A percentile compares a stretch with the other conserved stretches of the same genome.
Evolutionary conservation across 495 filamentous ascomycete genomes (phyloP).

Genomic region (Penicillium psychrofluorescens): DNA sequence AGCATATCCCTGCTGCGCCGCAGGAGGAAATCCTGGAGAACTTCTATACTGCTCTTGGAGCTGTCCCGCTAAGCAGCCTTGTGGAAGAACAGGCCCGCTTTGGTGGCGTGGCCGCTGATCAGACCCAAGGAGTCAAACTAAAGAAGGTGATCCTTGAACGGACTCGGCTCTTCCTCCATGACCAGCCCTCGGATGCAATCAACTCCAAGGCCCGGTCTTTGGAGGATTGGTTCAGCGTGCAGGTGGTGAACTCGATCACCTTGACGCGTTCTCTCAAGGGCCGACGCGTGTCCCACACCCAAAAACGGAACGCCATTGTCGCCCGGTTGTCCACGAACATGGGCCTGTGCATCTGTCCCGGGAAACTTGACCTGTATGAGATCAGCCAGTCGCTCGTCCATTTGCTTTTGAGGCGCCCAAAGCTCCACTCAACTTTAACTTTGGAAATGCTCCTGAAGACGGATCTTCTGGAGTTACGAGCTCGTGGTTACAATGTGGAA

Average conservation of each 20-base stretch:
- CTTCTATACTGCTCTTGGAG: conserved; percentile 61
- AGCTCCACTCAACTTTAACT: conserved; percentile 75
- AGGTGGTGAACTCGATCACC: conserved; percentile 64
- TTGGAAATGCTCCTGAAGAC: conserved; percentile 81
- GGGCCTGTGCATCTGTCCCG: conserved; percentile 52
- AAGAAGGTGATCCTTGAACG: conserved; percentile 78
- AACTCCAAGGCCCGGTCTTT: conserved; percentile 84
- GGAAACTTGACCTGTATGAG: conserved; percentile 72
- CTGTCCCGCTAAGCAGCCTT: conserved; percentile 32
- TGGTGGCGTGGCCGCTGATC: conserved; percentile 45
- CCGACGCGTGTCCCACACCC: conserved; percentile 54
- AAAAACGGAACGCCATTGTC: conserved; percentile 63
- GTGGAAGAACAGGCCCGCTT: conserved; percentile 41
- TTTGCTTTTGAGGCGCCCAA: conserved; percentile 72
- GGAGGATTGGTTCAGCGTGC: conserved; percentile 75
- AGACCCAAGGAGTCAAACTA: conserved; percentile 48
- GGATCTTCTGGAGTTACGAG: conserved; percentile 68
- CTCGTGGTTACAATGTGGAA: conserved; percentile 89
- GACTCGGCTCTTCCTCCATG: conserved; percentile 78
- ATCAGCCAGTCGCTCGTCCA: conserved; percentile 77
- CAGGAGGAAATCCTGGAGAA: conserved; percentile 80
- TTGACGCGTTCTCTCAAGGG: conserved; percentile 67
- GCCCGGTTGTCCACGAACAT: conserved; percentile 39
- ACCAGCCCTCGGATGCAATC: conserved; percentile 57
- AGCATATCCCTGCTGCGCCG: conserved; percentile 71